Conservation (phyloP, 306 rosid genomes). For the Castanea sativa region DNA sequence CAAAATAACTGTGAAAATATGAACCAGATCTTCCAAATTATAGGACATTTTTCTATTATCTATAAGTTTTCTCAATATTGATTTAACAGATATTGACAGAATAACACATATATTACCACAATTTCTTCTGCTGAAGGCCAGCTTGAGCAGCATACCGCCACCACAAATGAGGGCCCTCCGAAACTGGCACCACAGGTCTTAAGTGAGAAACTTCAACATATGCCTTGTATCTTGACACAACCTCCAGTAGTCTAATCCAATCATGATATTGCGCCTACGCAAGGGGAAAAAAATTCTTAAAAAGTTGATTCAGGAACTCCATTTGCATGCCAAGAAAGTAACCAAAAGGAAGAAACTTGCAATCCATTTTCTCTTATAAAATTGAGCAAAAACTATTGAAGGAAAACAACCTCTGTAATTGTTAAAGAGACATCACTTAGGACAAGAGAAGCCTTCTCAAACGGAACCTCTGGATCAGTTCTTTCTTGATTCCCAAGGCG, state of each 20-base stretch:
- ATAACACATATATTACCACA: conserved; percentile 58
- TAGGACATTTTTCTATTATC: not conserved
- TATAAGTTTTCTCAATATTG: not conserved
- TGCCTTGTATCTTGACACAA: conserved; percentile 76
- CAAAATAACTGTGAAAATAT: conserved; percentile 5
- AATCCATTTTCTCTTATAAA: not conserved
- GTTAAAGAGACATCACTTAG: conserved; percentile 83
- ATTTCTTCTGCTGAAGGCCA: conserved; percentile 75
- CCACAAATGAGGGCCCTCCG: conserved; percentile 64
- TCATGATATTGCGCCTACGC: conserved; percentile 80
- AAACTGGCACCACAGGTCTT: conserved; percentile 71
- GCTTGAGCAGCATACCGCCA: conserved; percentile 93
- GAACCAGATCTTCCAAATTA: not conserved
- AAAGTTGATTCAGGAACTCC: conserved; percentile 4
- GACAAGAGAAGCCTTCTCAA: conserved; percentile 79
- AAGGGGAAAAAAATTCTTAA: conserved; percentile 5
- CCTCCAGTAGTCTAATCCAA: conserved; percentile 92
- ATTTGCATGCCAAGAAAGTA: not conserved
- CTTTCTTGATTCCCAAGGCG: conserved; percentile 95
- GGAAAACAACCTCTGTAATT: conserved; percentile 59
- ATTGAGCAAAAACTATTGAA: not conserved
- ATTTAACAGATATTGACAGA: conserved; percentile 12
- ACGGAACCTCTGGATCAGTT: conserved; percentile 78
- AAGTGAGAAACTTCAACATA: conserved; percentile 83
- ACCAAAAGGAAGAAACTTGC: not conserved